phyloP scores from a whole-genome alignment of 2,329 filamentous ascomycete species.

The Neonectria magnoliae region DNA sequence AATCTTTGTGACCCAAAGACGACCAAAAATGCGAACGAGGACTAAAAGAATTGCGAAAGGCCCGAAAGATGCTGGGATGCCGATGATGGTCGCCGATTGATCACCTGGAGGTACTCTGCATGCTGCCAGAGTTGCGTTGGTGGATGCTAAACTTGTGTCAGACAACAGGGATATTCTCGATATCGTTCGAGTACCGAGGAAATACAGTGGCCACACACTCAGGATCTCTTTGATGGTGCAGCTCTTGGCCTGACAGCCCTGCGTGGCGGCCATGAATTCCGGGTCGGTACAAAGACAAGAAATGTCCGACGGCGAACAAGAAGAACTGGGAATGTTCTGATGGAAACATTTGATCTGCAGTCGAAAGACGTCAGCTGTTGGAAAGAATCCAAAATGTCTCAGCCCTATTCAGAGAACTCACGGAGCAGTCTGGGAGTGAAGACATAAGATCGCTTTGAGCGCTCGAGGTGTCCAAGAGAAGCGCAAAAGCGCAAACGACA shows the following conservation, averaged over 20 bases:
- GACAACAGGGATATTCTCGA: neutral
- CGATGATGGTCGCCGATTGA: neutral
- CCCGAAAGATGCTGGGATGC: neutral
- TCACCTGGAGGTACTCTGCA: neutral
- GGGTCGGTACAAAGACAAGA: neutral
- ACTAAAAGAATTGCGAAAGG: slow-evolving; percentile 4
- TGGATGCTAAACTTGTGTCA: slow-evolving; percentile 1
- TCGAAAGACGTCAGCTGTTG: neutral
- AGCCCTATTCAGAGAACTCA: neutral
- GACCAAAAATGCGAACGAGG: slow-evolving; percentile 8
- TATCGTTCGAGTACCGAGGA: too few relatives aligned
- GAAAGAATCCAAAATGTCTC: neutral
- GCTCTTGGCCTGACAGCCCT: neutral
- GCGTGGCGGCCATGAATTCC: neutral
- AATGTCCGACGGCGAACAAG: neutral
- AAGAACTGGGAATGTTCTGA: neutral
- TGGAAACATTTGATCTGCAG: neutral
- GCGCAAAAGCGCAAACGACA: neutral
- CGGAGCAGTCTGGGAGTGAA: neutral
- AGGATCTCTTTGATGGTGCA: slow-evolving; percentile 6
- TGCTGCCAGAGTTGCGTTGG: slow-evolving; percentile 5
- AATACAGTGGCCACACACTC: neutral
- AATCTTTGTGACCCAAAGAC: slow-evolving; percentile 15
- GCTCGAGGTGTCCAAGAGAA: neutral
- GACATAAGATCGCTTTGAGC: neutral